Percentiles rank a stretch among this genome's conserved stretches.
These are phyloP conservation scores for Kodamaea sp. DNA, from an alignment of 1,139 yeast species.

Conservation along the genomic window DNA sequence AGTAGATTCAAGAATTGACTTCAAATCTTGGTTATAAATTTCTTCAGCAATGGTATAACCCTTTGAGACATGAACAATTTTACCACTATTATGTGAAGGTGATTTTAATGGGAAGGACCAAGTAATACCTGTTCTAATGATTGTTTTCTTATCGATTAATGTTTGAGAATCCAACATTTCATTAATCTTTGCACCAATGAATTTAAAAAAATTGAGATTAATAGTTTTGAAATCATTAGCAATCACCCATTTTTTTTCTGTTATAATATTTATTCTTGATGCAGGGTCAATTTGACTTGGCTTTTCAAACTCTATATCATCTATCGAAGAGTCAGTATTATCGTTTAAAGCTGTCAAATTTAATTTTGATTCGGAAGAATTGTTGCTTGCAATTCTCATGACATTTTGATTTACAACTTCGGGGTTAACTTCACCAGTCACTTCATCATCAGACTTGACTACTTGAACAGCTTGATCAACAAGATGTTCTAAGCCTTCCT, in stretches of 20 bases:
- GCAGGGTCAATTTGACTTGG: constrained; percentile 13
- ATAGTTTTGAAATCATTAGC: constrained; percentile 36
- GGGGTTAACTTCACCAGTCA: no score
- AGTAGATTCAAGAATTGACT: constrained; percentile 34
- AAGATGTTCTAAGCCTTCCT: background rate
- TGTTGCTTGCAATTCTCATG: constrained; percentile 5
- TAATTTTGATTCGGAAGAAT: constrained; percentile 8
- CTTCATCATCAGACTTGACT: no score
- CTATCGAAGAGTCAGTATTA: constrained; percentile 9
- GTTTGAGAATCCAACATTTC: constrained; percentile 30
- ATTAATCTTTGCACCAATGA: constrained; percentile 34
- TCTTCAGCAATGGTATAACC: constrained; percentile 47
- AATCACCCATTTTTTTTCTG: constrained; percentile 40
- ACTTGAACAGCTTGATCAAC: background rate
- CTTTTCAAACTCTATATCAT: constrained; percentile 4
- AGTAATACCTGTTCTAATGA: constrained; percentile 46
- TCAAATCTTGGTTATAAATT: constrained; percentile 39
- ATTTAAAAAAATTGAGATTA: constrained; percentile 37
- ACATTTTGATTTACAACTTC: no score
- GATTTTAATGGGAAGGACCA: constrained; percentile 58
- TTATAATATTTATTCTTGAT: constrained; percentile 27
- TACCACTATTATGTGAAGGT: constrained; percentile 42
- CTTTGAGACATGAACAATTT: constrained; percentile 45
- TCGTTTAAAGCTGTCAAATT: constrained; percentile 6
- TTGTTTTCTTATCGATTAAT: constrained; percentile 15